Evolutionary conservation across 441 rosid species (phyloP), one percentile per base, ranked within the genome.

Genomic region (Corymbia calophylla): DNA sequence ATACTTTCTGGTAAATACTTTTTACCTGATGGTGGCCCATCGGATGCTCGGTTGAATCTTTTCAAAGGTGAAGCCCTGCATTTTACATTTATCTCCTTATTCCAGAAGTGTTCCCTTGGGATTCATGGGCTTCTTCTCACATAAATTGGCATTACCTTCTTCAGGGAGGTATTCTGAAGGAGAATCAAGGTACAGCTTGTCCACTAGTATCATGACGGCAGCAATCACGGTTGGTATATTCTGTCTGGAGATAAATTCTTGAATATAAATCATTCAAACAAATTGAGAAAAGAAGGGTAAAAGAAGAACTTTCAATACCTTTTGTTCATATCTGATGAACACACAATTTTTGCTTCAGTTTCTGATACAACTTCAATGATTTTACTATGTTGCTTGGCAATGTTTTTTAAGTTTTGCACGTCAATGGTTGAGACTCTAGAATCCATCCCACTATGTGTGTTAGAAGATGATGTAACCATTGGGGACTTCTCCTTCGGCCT

Each of bases 1-100:
- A 94, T 95, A 90, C 95, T 95, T 87, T 94, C 97, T 88, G 97
- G 95, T 88, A 95, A 95, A 90, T 95, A 95, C 91, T 93, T 93
- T 91, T 89, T 90, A 39, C 88, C 93, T 55, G 94, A 94, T 86
- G 92, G 94, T 25, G 94, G 90, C 86, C 95, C 96, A n/a, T 81
- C 53, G 1, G 94, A 94, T 90, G 93, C 95, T 56, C 94, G 96
- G 85, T 91, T 94, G 89, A 95, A 94, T 93, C 93, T 94, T 66
- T 95, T 94, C 73, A 93, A 91, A 93, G 95, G 96, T 94, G 81
- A 88, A 88, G 68, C 82, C 56, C 56, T 84, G 44, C 39, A 58
- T 18, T 87, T 68, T 81, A 73, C 48, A 7, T 85, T 81, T 32
- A 16, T 66, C 90, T 16, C 88, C 91, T 53, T 62, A 64, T 86